Evolutionary conservation across 441 rosid genomes (phyloP).

Genomic region (Manihot esculenta): DNA sequence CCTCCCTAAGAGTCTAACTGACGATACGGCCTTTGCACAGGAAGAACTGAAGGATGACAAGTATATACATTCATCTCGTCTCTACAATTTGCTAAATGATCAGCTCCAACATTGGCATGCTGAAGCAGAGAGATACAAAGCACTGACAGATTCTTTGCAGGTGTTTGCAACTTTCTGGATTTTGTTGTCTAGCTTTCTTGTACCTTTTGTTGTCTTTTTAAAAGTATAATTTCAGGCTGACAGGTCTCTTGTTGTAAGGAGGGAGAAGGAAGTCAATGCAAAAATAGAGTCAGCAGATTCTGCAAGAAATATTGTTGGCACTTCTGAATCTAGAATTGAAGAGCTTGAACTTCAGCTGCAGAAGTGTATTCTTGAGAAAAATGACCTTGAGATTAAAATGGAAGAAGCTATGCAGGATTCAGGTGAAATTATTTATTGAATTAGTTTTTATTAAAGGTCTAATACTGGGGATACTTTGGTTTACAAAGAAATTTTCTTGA

Average conservation of each 20-base stretch:
- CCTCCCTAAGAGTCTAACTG: slow-evolving; percentile 22
- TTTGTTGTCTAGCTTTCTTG: slow-evolving; percentile 21
- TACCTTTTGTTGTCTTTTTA: slow-evolving; percentile 25
- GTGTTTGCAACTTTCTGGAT: slow-evolving; percentile 36
- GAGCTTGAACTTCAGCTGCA: slow-evolving; percentile 77
- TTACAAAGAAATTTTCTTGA: slow-evolving; percentile 18
- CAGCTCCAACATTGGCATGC: slow-evolving; percentile 80
- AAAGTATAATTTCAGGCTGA: slow-evolving; percentile 65
- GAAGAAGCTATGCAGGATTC: slow-evolving; percentile 91
- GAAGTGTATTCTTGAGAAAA: slow-evolving; percentile 74
- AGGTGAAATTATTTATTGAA: slow-evolving; percentile 46
- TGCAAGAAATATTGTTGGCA: slow-evolving; percentile 48
- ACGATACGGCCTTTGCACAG: slow-evolving; percentile 39
- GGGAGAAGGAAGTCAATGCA: slow-evolving; percentile 74
- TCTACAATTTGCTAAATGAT: slow-evolving; percentile 67
- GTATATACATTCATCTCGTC: slow-evolving; percentile 64
- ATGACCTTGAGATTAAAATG: slow-evolving; percentile 82
- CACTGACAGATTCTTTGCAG: slow-evolving; percentile 65
- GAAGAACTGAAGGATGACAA: slow-evolving; percentile 82
- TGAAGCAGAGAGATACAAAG: slow-evolving; percentile 67
- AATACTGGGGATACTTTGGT: slow-evolving; percentile 20
- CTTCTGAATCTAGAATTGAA: slow-evolving; percentile 60
- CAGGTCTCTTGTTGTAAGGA: slow-evolving; percentile 66
- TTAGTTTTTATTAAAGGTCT: slow-evolving; percentile 17
- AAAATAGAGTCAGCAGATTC: slow-evolving; percentile 76